These are phyloP conservation scores for Mycena polygramma DNA, from an alignment of 768 basidiomycete genomes.

Conservation along the genomic window DNA sequence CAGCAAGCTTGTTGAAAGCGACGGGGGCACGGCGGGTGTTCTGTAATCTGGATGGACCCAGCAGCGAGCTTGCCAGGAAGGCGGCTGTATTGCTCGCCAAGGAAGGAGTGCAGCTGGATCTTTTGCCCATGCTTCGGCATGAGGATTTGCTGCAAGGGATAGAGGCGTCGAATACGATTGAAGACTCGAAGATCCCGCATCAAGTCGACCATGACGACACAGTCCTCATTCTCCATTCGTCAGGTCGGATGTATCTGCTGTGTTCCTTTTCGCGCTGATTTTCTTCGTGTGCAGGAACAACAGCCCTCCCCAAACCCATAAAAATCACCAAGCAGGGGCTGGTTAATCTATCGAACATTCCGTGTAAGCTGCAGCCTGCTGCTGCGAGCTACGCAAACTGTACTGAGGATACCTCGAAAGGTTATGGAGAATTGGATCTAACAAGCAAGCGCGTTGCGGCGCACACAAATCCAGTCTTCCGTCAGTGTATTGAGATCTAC, in stretches of 20 bases:
- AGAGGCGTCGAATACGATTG: not conserved
- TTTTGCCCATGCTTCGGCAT: conserved; percentile 7
- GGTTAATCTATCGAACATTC: conserved; percentile 23
- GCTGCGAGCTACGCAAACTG: no score
- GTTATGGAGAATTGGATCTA: conserved; percentile 22
- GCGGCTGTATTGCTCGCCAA: conserved; percentile 12
- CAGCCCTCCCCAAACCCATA: conserved; percentile 20
- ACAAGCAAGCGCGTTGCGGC: conserved; percentile 17
- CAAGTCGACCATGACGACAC: not conserved
- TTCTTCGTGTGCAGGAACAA: conserved; percentile 3
- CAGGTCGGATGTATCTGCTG: not conserved
- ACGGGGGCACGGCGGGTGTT: conserved; percentile 9
- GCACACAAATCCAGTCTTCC: conserved; percentile 20
- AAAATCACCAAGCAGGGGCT: conserved; percentile 16
- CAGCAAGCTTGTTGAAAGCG: conserved; percentile 5
- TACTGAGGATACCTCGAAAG: not conserved
- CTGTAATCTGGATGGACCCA: conserved; percentile 12
- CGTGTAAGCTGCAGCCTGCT: conserved; percentile 10
- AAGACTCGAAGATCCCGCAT: not conserved
- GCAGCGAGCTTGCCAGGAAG: not conserved
- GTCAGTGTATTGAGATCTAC: conserved; percentile 2
- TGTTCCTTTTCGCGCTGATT: not conserved
- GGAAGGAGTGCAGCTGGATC: conserved; percentile 6
- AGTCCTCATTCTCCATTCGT: conserved; percentile 24
- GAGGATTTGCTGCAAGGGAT: not conserved